Conservation (phyloP, 345 rosid species). For the Rhizophora apiculata region DNA sequence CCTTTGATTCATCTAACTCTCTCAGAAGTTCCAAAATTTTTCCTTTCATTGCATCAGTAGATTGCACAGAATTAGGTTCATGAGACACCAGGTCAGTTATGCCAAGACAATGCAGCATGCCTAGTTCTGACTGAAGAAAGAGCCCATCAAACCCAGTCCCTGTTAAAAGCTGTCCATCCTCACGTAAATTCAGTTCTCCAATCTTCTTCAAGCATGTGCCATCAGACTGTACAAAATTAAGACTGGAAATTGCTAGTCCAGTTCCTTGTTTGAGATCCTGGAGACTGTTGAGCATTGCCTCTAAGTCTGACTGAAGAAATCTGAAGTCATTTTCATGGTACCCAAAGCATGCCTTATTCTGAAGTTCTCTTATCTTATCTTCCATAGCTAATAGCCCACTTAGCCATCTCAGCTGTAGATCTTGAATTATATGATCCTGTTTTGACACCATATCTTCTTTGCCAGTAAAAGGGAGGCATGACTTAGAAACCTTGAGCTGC, state of each 20-base stretch:
- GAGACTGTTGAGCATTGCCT: slow-evolving; percentile 52
- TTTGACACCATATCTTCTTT: slow-evolving; percentile 34
- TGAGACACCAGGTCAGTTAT: slow-evolving; percentile 57
- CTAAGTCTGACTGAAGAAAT: slow-evolving; percentile 59
- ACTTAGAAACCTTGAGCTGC: slow-evolving; percentile 33
- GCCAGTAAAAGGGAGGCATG: slow-evolving; percentile 32
- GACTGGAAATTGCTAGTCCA: slow-evolving; percentile 40
- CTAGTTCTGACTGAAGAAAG: slow-evolving; percentile 65
- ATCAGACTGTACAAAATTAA: slow-evolving; percentile 40
- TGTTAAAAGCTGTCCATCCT: slow-evolving; percentile 39
- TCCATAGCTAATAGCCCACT: slow-evolving; percentile 68
- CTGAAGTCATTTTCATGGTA: slow-evolving; percentile 61
- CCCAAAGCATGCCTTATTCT: slow-evolving; percentile 62
- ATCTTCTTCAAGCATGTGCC: slow-evolving; percentile 29
- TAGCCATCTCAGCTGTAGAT: slow-evolving; percentile 51
- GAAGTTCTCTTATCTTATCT: slow-evolving; percentile 67
- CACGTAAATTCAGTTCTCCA: slow-evolving; percentile 39
- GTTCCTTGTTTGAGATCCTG: slow-evolving; percentile 71
- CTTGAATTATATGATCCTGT: slow-evolving; percentile 40
- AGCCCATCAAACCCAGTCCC: slow-evolving; percentile 58
- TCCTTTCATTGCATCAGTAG: slow-evolving; percentile 57
- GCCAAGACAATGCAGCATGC: slow-evolving; percentile 65
- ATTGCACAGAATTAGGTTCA: slow-evolving; percentile 51
- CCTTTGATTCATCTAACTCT: slow-evolving; percentile 84
- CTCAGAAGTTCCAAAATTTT: slow-evolving; percentile 80